Conservation (phyloP, 495 filamentous ascomycete species). For the Penicillium manginii region DNA sequence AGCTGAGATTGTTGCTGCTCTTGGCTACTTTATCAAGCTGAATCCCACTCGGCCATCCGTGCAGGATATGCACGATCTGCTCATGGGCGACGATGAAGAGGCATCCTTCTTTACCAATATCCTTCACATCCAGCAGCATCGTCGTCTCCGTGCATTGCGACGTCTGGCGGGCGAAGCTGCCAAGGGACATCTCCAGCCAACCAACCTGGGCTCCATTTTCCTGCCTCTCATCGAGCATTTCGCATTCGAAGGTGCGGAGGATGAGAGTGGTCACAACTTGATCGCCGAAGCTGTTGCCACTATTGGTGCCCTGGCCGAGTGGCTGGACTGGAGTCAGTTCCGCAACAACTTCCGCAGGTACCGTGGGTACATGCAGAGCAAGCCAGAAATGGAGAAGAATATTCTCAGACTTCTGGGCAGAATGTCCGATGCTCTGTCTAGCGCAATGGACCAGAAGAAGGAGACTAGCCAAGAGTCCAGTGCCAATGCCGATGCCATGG, state of each 20-base stretch:
- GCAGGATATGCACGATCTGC: conserved; percentile 72
- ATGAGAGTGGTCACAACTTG: conserved; percentile 80
- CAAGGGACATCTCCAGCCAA: conserved; percentile 64
- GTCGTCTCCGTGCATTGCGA: conserved; percentile 81
- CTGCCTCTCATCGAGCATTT: conserved; percentile 93
- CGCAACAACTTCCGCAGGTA: conserved; percentile 79
- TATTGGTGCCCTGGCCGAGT: conserved; percentile 71
- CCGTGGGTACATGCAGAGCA: conserved; percentile 74
- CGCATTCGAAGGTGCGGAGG: conserved; percentile 76
- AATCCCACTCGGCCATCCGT: conserved; percentile 71
- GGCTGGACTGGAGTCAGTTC: conserved; percentile 90
- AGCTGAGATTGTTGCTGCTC: conserved; percentile 73
- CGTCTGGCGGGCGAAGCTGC: conserved; percentile 68
- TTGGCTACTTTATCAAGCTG: conserved; percentile 75
- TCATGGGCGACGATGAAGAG: conserved; percentile 79
- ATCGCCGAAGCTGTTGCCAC: conserved; percentile 78
- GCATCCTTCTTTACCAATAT: conserved; percentile 93
- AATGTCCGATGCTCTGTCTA: conserved; percentile 73
- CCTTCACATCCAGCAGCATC: conserved; percentile 86
- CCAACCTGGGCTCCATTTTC: conserved; percentile 83
- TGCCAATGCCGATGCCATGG: conserved; percentile 40
- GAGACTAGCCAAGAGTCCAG: conserved; percentile 37
- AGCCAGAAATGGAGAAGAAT: conserved; percentile 83
- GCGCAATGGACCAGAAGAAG: conserved; percentile 50
- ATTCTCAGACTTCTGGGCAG: conserved; percentile 80